Evolutionary conservation across 2,329 filamentous ascomycete species (phyloP), one percentile per base, ranked within the genome.

Genomic region (Zelopaecilomyces penicillatus): DNA sequence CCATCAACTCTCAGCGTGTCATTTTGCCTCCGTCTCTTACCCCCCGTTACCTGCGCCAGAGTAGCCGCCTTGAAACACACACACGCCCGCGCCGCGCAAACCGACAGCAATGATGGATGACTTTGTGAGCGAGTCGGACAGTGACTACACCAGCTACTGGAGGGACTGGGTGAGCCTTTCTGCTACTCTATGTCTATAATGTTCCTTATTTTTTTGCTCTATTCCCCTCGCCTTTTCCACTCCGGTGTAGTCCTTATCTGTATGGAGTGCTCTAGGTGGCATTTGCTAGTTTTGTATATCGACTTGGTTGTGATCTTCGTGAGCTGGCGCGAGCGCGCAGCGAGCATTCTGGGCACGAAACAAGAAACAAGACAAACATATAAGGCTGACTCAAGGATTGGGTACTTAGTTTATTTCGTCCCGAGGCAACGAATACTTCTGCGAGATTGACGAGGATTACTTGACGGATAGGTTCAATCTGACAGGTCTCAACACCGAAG

Each of bases 101-200:
- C 48, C 40, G 47, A 45, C 52, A 45, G 51, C 43, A 50, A 71
- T 63, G 58, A 97, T 97, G 93, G 93, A 97, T 65, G 91, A 97
- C 69, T 97, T 93, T 68, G 90, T 88, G 54, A 96, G 89, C 63
- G 93, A 98, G 68, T 95, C 90, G 9, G 93, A 98, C 64, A 96
- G 90, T 68, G 93, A 98, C 71, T 98, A 97, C 65, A 96, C 93
- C 40, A 97, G 89, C 69, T 98, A 97, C 67, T 98, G 93, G 93
- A 78, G 91, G 65, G 93, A 98, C 70, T 98, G 93, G 93, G 93
- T 97, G 74, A 72, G 87, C 82, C 31, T 27, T 12, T 26, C 27
- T 29, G 8, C 29, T 29, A 11, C 39, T n/a, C n/a, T 34, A 30
- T 29, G 6, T 30, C 37, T 7, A 19, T 19, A 19, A 19, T 19